Base-by-base conservation (phyloP, 2,329 filamentous ascomycete species). In the Ophiostoma sp. region DNA sequence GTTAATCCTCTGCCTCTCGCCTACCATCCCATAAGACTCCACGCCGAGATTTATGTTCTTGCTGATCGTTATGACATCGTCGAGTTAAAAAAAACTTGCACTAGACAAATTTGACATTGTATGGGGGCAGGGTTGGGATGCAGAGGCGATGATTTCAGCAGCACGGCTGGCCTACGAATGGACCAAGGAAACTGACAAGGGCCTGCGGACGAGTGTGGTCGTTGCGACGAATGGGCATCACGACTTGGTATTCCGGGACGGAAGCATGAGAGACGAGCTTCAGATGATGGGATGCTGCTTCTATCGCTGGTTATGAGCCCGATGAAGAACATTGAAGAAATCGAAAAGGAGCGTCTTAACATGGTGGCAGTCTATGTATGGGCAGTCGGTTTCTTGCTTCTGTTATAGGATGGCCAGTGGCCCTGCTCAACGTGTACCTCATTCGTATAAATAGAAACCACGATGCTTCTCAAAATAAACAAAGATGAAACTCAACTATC, bases 21-120 rank as follows among this genome's bases (percentile, higher is more conserved):
- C n/a, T 48, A 68, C 17, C 22, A 42, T 3, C 25, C 66, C 2
- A 22, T 72, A 1, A 61, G 28, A 61, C 61, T 72, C 0, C 61
- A 72, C 9, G 48, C 50, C 9, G 55, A 59, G 15, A 22, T 72
- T 2, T 72, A 72, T 9, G 33, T 72, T 9, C 36, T 59, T 7
- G 61, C 70, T 15, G 61, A 72, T 2, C 33, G 17, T 5, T 72
- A 72, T 11, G 48, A n/a, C 1, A 57, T 68, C 19, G 28, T 7
- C 2, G 48, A 17, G 9, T 36, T 72, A 9, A 68, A 68, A 22
- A 28, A 17, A 8, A n/a, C 33, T 33, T 25, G 59, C 70, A 25
- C 48, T 71, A 31, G 2, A 0, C 12, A 72, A 55, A 3, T 66
- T 66, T 15, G 5, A 31, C 5, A 11, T 3, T 0, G 45, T 31